A percentile compares a stretch with the other conserved stretches of the same genome.
These are phyloP conservation scores for Actinidia arguta DNA, from an alignment of 179 eudicot genomes.

Conservation along the genomic window DNA sequence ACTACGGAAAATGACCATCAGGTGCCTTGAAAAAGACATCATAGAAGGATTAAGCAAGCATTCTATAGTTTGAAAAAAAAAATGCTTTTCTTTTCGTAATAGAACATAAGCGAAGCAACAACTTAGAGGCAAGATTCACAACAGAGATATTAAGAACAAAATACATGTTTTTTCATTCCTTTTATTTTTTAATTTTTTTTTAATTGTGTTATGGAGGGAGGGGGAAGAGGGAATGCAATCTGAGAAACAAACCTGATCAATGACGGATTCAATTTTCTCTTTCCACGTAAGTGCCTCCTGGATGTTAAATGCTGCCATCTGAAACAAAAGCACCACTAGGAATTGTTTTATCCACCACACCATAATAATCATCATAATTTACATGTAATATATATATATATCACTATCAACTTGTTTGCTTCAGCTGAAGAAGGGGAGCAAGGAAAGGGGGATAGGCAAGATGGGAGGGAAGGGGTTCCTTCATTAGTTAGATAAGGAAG, in stretches of 20 bases:
- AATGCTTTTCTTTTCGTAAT: background rate
- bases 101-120: background rate
- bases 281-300: slow-evolving; percentile 99
- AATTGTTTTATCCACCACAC: background rate
- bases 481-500: too few species aligned
- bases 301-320: slow-evolving; percentile 98
- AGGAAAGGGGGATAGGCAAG: too few species aligned
- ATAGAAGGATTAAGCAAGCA: background rate
- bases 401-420: too few species aligned
- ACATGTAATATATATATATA: background rate
- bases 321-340: slow-evolving; percentile 23
- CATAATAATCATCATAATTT: slow-evolving; percentile 5
- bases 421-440: too few species aligned
- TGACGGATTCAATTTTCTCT: slow-evolving; percentile 95
- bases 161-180: background rate
- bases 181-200: background rate
- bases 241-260: slow-evolving; percentile 75
- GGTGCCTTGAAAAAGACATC: background rate
- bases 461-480: too few species aligned
- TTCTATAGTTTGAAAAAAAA: background rate
- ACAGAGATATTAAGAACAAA: background rate
- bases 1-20: background rate
- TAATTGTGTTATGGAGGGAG: background rate
- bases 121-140: background rate
- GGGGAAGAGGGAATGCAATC: background rate